Base-by-base conservation (phyloP, 2,329 filamentous ascomycete genomes). In the Venturia nashicola region DNA sequence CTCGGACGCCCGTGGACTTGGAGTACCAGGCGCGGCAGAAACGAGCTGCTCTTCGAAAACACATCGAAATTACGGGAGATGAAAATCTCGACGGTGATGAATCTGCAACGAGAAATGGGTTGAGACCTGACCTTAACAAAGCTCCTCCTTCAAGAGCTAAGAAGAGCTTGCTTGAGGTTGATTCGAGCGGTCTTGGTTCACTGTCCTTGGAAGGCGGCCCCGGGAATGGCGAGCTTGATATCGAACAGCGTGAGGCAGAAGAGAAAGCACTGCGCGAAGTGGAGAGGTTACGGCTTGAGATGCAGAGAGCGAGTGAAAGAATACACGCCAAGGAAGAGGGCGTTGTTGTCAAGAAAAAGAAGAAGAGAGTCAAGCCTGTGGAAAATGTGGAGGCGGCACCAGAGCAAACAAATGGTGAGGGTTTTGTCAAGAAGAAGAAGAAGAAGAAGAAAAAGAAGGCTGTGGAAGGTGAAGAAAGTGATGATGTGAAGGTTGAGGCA, bases 261-360 rank as follows among this genome's bases (percentile, higher is more conserved):
- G 91, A 97, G 66, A 86, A 85, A 70, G 94, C 93, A 9, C 86
- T 97, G 80, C 87, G 87, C 73, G 90, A 97, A 73, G 89, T 99
- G 3, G 93, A 97, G 77, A 82, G 86, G 61, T 77, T 95, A 65
- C 82, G 94, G 62, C 78, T 97, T 64, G 90, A 96, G 76, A 96
- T 97, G 91, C 89, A 92, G 76, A 79, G 89, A 64, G 87, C 86
- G 44, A 89, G 87, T 69, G 89, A 92, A 76, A 79, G 88, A 64
- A 86, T 92, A 44, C 83, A 89, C 68, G 83, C 87, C 23, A 86
- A 86, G 69, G 86, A 86, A n/a, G 83, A 88, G 70, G 86, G 85
- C 0, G 83, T 82, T 0, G 80, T 88, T 2, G 83, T 91, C 4
- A 84, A 77, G 76, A 76, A 69, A 66, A 80, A 78, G 70, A 86